Evolutionary conservation across 305 asterid species (phyloP), one percentile per base, ranked within the genome.

Genomic region (Stenogyne calaminthoides): DNA sequence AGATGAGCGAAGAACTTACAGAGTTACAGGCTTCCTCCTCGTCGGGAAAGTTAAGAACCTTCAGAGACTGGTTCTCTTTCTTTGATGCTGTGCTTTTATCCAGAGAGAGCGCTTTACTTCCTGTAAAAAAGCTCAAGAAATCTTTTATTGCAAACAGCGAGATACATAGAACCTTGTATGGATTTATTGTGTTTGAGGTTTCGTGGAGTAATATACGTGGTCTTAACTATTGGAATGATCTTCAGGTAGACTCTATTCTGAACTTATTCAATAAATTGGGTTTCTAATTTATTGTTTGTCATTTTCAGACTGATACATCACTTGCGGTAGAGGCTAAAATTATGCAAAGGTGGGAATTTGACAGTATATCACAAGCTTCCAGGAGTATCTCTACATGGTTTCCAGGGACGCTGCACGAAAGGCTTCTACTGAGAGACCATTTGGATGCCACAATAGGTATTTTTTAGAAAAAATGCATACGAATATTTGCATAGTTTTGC

Each of bases 271-370:
- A 22, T 25, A 14, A 46, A 10, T 47, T 66, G 44, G 4, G 29
- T 36, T 56, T 60, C 64, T 7, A 10, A 8, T 60, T n/a, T 42
- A 65, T 20, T 58, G 14, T 66, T 54, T 80, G 55, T 47, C 55
- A 9, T 72, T 78, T 74, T 60, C 86, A 91, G 96, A 89, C 91
- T 47, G 97, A 89, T 81, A 91, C 97, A 22, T 88, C 95, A 70
- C 85, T 91, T 70, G 96, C 88, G 20, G 75, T 88, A 32, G 97
- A 91, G 85, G 84, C 93, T 52, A 91, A 88, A 79, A 71, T 78
- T 67, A 89, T 88, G 95, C 81, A 80, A 66, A 82, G 95, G 78
- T 91, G 95, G 96, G 96, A 91, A 80, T 91, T 91, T 64, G 96
- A 91, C 71, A 88, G 91, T 64, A 80, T 88, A 78, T 58, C 84